Evolutionary conservation across 306 rosid genomes (phyloP), one percentile per base, ranked within the genome.

Genomic region (Pachyrhizus erosus): DNA sequence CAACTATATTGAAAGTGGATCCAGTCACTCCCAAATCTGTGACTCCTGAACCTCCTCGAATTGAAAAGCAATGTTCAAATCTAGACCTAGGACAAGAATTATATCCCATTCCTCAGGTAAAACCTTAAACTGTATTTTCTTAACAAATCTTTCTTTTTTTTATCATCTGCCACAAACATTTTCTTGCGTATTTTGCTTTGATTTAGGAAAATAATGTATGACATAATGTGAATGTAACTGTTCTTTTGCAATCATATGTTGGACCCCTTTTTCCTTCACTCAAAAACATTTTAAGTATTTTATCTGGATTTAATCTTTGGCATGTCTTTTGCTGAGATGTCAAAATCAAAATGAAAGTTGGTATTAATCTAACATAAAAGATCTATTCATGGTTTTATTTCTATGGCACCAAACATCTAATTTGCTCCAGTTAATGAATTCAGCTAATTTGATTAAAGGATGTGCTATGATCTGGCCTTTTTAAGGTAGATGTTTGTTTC

Each of bases 1-100:
- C 64, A 17, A 34, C 77, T 21, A 54, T 18, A n/a, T 54, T 71
- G 64, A 90, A 88, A 86, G 93, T 84, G 18, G 92, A 87, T 81
- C 98, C 97, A 2, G 86, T 86, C 80, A 93, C 98, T 76, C 98
- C 97, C 5, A 93, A 86, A 73, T 90, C 84, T 1, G 90, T 31
- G 52, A 93, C 92, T 76, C 97, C 94, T 3, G 92, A 95, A 48
- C 97, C 92, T 75, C 93, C 87, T 46, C 66, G 76, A 37, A 43
- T 27, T 73, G 92, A 90, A 83, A 81, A 58, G 79, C 83, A 23
- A 43, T 66, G 48, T 81, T 73, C 88, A 42, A 80, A 84, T 72
- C 37, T 78, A 23, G 85, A 85, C 39, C 57, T 31, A 26, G 92
- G 83, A 68, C 72, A 26, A 42, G 86, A 83, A n/a, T 75, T 61